These are phyloP conservation scores for Toxicodendron radicans DNA, from an alignment of 345 rosid genomes.

Conservation along the genomic window DNA sequence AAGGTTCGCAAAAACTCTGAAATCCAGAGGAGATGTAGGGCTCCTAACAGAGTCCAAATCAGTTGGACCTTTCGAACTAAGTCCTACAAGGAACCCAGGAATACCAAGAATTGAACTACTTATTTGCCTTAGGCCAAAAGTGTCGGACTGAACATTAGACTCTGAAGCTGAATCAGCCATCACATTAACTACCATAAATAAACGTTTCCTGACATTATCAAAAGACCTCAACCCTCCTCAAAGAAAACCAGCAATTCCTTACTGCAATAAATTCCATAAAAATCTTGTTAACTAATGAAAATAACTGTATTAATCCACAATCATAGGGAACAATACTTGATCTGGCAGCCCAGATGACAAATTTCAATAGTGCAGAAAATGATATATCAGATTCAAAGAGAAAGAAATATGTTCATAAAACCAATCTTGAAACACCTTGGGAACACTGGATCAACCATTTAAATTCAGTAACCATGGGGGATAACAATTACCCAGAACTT, in stretches of 20 bases:
- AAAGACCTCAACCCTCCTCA: slow-evolving; percentile 20
- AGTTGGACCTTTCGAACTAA: slow-evolving; percentile 30
- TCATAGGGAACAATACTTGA: background rate
- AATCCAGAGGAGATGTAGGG: slow-evolving; percentile 69
- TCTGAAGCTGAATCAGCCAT: slow-evolving; percentile 42
- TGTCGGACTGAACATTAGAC: slow-evolving; percentile 28
- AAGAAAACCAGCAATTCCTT: slow-evolving; percentile 21
- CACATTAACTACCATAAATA: slow-evolving; percentile 17
- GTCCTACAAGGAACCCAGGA: slow-evolving; percentile 41
- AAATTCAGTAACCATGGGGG: background rate
- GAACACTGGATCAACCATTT: background rate
- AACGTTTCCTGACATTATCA: slow-evolving; percentile 19
- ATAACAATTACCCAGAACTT: background rate
- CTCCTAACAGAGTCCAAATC: slow-evolving; percentile 46
- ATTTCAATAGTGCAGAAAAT: background rate
- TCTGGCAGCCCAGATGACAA: slow-evolving; percentile 15
- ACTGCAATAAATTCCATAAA: slow-evolving; percentile 27
- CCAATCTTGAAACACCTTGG: background rate
- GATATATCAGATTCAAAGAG: background rate
- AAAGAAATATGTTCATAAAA: background rate
- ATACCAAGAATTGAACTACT: slow-evolving; percentile 39
- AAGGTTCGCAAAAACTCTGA: slow-evolving; percentile 45
- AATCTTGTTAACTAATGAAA: background rate
- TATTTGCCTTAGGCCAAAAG: slow-evolving; percentile 33
- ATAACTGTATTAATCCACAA: background rate